Evolutionary conservation across 2,329 filamentous ascomycete species (phyloP), one percentile per base, ranked within the genome.

Genomic region (Leptographium procerum): DNA sequence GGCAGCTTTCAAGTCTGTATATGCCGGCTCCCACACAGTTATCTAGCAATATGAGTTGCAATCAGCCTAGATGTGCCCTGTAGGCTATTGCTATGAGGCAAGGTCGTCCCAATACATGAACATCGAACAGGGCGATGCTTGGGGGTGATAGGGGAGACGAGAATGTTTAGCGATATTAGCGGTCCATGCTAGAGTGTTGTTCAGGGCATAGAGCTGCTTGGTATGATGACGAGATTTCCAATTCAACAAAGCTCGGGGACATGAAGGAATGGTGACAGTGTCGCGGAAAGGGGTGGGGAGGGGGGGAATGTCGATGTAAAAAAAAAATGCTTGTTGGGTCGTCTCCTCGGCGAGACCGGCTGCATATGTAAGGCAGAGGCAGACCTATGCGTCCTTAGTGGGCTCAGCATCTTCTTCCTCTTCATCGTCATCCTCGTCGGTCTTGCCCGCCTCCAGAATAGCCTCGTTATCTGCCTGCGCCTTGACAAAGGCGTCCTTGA

Each of bases 401-500:
- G 55, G 28, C 47, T 59, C 59, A 59, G 63, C 62, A 63, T 67
- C 63, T 60, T 64, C 57, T 62, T 66, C 63, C 61, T 64, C 60
- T 60, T 62, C 60, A 55, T 65, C 62, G 36, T 65, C 59, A 59
- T 69, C 64, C 57, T 64, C 67, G 52, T 67, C 58, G 22, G 65
- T 64, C 55, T 50, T 52, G 7, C 9, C 28, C 19, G n/a, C 55
- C 40, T 43, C 40, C 8, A 96, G 95, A 60, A 96, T 79, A 65
- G 82, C 84, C 80, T 94, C 91, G 76, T 97, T 99, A 72, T 96
- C 91, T 77, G 92, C 85, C 79, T 96, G 91, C 57, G 94, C 92
- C 81, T 95, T 91, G 77, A 95, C 85, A 79, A 97, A 97, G 59
- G 90, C 86, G 65, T 97, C 92, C 82, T 96, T 97, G 85, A 99